Base-by-base conservation (phyloP, 495 filamentous ascomycete species). In the Tuber microsphaerosporum region DNA sequence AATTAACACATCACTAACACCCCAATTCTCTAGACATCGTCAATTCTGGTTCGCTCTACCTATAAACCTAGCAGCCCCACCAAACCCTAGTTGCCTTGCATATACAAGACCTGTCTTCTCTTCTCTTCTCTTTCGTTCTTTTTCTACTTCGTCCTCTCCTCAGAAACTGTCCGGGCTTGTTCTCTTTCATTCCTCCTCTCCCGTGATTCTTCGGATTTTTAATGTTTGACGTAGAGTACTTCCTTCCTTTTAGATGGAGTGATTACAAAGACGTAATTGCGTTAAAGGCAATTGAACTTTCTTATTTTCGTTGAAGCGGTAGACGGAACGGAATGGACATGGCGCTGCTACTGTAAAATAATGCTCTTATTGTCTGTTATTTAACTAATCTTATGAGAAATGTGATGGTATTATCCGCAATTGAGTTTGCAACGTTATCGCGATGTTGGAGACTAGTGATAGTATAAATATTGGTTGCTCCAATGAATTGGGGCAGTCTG, bases 31-130 rank as follows among this genome's bases (percentile, higher is more conserved):
- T 61, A 82, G 81, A 82, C 73, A 82, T 82, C 61, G 81, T 82
- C 61, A 81, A 79, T 42, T 80, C 81, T n/a, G 81, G 76, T 48
- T 82, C 81, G 37, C 77, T 82, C 17, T 82, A 80, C 44, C 74
- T 82, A 72, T 82, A 82, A 79, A 31, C 51, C 51, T 9, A 10
- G 51, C n/a, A 10, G 51, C n/a, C n/a, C 10, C 12, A 61, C 56
- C 1, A 5, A 34, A 34, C 56, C 2, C 14, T 14, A 2, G 56
- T 34, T 31, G 56, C 26, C 56, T 1, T 2, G 26, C 56, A 65
- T 34, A 65, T 34, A 34, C 56, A 17, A 34, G 14, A 34, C 26
- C 56, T 65, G 14, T 65, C 56, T 65, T 65, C 22, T 22, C 9
- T 56, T 56, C 14, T 17, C 9, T 56, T 56, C 14, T 17, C 56